These are phyloP conservation scores for Apophysomyces sp. DNA, from an alignment of 371 early-diverging fungal genomes.

Conservation along the genomic window DNA sequence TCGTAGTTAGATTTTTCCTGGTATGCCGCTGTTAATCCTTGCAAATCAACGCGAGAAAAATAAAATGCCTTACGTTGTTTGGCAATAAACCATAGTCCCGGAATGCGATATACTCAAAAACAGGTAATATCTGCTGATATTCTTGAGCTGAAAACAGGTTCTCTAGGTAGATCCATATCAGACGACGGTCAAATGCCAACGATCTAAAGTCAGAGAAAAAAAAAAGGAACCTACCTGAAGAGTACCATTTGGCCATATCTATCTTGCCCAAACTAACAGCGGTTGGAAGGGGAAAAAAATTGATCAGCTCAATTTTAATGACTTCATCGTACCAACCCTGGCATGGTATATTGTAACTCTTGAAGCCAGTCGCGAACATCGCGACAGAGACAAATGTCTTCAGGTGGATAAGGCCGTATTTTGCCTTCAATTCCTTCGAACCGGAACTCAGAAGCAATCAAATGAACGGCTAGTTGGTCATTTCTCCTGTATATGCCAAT, in stretches of 20 bases:
- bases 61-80: no score
- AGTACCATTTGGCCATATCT: neutral
- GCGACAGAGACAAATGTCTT: neutral
- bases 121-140: no score
- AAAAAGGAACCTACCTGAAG: neutral
- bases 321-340: neutral
- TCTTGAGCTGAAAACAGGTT: no score
- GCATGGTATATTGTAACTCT: neutral
- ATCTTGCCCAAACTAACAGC: neutral
- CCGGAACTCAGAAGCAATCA: neutral
- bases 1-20: no score
- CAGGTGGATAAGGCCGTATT: neutral
- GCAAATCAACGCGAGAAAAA: no score
- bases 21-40: no score
- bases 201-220: neutral
- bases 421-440: neutral
- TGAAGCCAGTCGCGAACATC: neutral
- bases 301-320: neutral
- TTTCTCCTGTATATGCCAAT: neutral
- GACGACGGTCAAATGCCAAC: neutral
- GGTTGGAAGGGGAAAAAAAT: no score
- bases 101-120: no score
- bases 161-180: no score
- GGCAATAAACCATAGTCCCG: no score
- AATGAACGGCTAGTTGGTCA: neutral